Evolutionary conservation across 352 stramenopile genomes (phyloP).

Genomic region (Globisporangium emineosum): DNA sequence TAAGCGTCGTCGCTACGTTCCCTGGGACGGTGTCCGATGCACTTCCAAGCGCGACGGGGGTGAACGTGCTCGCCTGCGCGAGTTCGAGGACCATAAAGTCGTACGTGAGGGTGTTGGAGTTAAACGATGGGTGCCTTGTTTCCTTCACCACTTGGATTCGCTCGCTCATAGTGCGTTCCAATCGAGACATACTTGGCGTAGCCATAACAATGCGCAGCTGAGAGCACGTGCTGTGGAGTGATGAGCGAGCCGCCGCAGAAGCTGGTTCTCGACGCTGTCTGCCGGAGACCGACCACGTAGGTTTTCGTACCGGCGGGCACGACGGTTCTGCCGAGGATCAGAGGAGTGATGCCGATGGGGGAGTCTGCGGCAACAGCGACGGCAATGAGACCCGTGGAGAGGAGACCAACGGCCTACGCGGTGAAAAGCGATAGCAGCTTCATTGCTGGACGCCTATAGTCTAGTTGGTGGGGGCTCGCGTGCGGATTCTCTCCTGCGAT

Average conservation of each 20-base stretch:
- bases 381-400: background rate
- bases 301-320: constrained; percentile 37
- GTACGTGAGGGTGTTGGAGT: constrained; percentile 5
- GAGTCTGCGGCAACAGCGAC: background rate
- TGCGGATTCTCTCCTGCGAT: background rate
- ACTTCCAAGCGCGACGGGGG: constrained; percentile 27
- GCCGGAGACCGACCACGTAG: constrained; percentile 26
- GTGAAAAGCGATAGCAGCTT: background rate
- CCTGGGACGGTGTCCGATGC: constrained; percentile 20
- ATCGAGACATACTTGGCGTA: constrained; percentile 35
- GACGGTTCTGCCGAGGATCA: constrained; percentile 47
- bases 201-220: constrained; percentile 14
- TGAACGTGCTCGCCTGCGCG: constrained; percentile 27
- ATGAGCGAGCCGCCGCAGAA: constrained; percentile 47
- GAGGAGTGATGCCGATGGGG: constrained; percentile 17
- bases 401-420: background rate
- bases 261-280: constrained; percentile 7
- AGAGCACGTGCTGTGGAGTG: constrained; percentile 37
- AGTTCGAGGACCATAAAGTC: constrained; percentile 62
- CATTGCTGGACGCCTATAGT: background rate
- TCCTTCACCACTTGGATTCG: constrained; percentile 43
- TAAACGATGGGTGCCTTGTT: constrained; percentile 47
- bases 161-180: constrained; percentile 55
- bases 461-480: too few species aligned
- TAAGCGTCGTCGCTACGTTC: constrained; percentile 8